These are phyloP conservation scores for Colletotrichum acutatum DNA, from an alignment of 2,329 filamentous ascomycete genomes.

Conservation along the genomic window DNA sequence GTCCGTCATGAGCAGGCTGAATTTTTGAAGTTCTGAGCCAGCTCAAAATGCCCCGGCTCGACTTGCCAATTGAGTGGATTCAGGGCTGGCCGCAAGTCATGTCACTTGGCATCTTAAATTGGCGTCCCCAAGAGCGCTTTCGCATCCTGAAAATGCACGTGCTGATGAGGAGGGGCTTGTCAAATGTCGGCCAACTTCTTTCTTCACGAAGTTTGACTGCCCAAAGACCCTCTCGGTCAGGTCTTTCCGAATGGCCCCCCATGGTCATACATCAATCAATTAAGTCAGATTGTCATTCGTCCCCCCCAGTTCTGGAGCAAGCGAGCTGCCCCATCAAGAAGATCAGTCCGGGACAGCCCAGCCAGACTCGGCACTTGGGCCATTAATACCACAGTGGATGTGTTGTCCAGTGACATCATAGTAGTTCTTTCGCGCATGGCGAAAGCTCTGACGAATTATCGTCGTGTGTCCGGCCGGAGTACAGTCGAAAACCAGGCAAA, in stretches of 20 bases:
- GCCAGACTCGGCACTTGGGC: slow-evolving; percentile 27
- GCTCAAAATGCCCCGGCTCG: neutral
- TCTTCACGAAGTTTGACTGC: neutral
- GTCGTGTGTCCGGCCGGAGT: too few relatives aligned
- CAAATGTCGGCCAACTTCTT: neutral
- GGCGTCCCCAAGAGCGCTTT: neutral
- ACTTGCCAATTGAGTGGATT: neutral
- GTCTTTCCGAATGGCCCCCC: neutral
- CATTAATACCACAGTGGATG: neutral
- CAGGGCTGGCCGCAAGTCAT: neutral
- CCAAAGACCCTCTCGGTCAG: slow-evolving; percentile 3
- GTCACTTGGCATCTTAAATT: neutral
- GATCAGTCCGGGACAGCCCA: slow-evolving; percentile 20
- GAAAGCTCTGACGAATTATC: neutral
- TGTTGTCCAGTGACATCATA: slow-evolving; percentile 28
- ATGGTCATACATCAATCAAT: neutral
- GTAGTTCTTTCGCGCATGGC: neutral
- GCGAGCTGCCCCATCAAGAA: slow-evolving; percentile 25
- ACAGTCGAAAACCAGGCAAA: neutral
- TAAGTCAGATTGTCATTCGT: slow-evolving; percentile 3
- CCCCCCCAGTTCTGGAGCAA: slow-evolving; percentile 22
- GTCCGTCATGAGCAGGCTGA: too few relatives aligned
- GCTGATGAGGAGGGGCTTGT: neutral
- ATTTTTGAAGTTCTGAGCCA: too few relatives aligned
- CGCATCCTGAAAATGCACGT: neutral